Conservation (phyloP, 352 stramenopile species). For the Phytopythium cucurbitacearum region DNA sequence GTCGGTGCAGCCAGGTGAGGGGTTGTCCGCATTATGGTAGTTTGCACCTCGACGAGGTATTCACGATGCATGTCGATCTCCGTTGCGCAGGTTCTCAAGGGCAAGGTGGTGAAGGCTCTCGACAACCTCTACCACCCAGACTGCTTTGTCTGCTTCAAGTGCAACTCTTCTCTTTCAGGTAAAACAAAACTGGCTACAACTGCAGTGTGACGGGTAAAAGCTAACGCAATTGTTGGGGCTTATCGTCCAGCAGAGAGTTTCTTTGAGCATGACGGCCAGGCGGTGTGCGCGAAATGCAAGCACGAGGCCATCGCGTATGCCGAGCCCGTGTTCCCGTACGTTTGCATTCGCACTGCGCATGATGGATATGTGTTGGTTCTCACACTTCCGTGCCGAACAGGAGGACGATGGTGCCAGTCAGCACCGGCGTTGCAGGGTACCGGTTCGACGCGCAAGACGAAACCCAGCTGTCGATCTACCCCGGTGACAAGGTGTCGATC, state of each 20-base stretch:
- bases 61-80: not conserved
- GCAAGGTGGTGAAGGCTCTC: conserved; percentile 82
- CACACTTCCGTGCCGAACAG: conserved; percentile 12
- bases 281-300: conserved; percentile 77
- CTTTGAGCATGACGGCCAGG: conserved; percentile 73
- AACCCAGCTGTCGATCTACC: conserved; percentile 80
- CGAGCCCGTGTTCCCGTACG: conserved; percentile 42
- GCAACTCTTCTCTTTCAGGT: conserved; percentile 73
- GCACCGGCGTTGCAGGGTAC: conserved; percentile 63
- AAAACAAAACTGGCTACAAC: conserved; percentile 1
- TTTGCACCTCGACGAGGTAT: not conserved
- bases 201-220: not conserved
- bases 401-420: conserved; percentile 43
- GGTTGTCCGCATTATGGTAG: not conserved
- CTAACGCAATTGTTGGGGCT: not conserved
- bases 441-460: conserved; percentile 76
- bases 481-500: conserved; percentile 70
- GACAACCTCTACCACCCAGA: conserved; percentile 83
- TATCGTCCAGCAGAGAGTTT: conserved; percentile 66
- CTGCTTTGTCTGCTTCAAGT: conserved; percentile 81
- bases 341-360: conserved; percentile 9
- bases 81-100: conserved; percentile 48
- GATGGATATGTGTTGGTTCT: not conserved
- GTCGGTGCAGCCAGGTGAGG: conserved; percentile 60
- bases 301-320: conserved; percentile 59